Evolutionary conservation across 139 green algal genomes (phyloP).

Genomic region (Chlamydomonas sp.): DNA sequence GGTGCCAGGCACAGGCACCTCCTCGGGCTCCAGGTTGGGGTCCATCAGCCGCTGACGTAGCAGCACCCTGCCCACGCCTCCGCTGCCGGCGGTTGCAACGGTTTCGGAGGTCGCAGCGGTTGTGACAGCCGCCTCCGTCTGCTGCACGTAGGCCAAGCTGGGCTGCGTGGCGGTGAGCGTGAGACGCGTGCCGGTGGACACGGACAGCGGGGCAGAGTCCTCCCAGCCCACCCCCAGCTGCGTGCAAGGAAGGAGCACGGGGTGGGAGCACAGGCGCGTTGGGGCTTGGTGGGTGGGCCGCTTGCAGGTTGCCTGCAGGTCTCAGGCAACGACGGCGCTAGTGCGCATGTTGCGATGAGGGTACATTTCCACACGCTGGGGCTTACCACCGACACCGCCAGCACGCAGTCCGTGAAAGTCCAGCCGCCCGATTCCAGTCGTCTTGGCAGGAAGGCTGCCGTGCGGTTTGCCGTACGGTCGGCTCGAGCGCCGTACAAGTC

Average conservation of each 20-base stretch:
- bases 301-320: neutral
- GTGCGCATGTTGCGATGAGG: neutral
- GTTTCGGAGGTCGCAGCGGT: neutral
- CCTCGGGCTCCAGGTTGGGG: slow-evolving; percentile 1
- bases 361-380: neutral
- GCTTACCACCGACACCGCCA: neutral
- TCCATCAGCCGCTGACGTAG: slow-evolving; percentile 2
- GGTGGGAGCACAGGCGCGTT: neutral
- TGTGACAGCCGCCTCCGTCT: neutral
- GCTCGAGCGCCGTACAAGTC: neutral
- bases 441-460: neutral
- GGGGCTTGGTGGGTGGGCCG: neutral
- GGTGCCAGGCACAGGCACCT: neutral
- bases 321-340: neutral
- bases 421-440: neutral
- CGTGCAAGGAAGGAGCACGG: neutral
- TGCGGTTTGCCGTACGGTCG: neutral
- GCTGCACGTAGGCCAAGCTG: neutral
- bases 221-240: slow-evolving; percentile 4
- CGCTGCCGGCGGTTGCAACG: neutral
- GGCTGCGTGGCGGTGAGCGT: neutral
- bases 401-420: slow-evolving; percentile 3
- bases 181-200: neutral
- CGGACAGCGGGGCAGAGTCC: neutral
- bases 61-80: neutral